Conservation (phyloP, 148 eudicot species). For the Rhododendron henanense region DNA sequence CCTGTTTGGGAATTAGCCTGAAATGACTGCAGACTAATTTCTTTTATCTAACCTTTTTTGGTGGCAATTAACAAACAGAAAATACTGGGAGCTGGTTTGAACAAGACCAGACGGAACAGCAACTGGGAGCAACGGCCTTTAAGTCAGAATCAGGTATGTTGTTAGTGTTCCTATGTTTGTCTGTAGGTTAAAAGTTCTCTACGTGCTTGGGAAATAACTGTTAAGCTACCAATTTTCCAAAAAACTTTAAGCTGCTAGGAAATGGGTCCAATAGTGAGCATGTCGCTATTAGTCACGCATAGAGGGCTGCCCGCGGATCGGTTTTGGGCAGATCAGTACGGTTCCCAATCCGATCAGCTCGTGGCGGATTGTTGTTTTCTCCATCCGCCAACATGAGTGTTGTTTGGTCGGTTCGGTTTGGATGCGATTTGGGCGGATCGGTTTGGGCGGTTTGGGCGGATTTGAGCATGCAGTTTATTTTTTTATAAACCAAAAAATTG, state of each 20-base stretch:
- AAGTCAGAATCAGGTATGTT: conserved; percentile 65
- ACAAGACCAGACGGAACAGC: conserved; percentile 93
- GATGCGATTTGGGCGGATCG: too few relatives aligned
- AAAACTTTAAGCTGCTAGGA: not conserved
- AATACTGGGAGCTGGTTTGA: conserved; percentile 80
- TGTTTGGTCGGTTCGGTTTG: too few relatives aligned
- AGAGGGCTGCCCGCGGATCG: too few relatives aligned
- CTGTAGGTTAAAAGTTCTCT: not conserved
- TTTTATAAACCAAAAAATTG: too few relatives aligned
- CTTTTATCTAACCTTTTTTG: conserved; percentile 1
- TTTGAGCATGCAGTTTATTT: too few relatives aligned
- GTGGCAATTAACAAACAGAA: conserved; percentile 41
- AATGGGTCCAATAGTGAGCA: not conserved
- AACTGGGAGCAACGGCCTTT: conserved; percentile 96
- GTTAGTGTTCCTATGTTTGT: not conserved
- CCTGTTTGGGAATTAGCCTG: not conserved
- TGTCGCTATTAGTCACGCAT: not conserved
- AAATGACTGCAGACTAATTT: not conserved
- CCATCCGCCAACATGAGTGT: too few relatives aligned
- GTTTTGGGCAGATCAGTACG: too few relatives aligned
- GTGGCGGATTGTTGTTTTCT: too few relatives aligned
- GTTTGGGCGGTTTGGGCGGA: too few relatives aligned
- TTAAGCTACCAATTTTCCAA: not conserved
- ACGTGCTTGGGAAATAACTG: not conserved
- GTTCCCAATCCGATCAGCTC: too few relatives aligned